Base-by-base conservation (phyloP, 257 asterid species). In the Avicennia marina region DNA sequence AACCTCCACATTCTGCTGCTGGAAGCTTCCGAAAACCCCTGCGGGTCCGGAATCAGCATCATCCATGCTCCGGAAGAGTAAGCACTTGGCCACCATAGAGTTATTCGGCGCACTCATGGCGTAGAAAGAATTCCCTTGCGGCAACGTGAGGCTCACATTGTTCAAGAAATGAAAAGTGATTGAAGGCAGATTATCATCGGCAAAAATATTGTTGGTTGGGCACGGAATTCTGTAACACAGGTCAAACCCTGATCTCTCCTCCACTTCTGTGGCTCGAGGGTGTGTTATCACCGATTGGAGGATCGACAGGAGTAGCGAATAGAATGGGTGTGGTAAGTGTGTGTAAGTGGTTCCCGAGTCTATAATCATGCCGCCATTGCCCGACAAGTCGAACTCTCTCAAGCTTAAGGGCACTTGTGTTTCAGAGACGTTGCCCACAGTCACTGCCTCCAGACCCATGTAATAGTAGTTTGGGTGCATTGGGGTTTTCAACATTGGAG, bases 281-380 rank as follows among this genome's bases (percentile, higher is more conserved):
- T 74, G 67, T 6, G 56, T 63, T 54, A 81, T 75, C 25, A 25
- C 52, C 7, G 75, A 57, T 49, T 60, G 59, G 27, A 85, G 80
- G n/a, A 60, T 16, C 1, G 69, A 67, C 25, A 85, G 65, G 38
- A 85, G 82, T 36, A 77, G 67, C 0, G 87, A 54, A 56, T 81
- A 85, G 39, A 79, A 66, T 29, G 90, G 85, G 56, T 77, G 50
- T 0, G 90, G 90, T 26, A 85, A 53, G 68, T 85, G 94, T 19
- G 94, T 85, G 55, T 85, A 85, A 9, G 94, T 85, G 1, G 94
- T 85, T 13, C 94, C 94, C 0, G 94, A 81, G 70, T 85, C 94
- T 25, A 85, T 81, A 56, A 85, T 68, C 85, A 82, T 77, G 27
- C 94, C 94, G 1, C 90, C 90, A 16, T 79, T 81, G 18, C 94